Evolutionary conservation across 1,284 basidiomycete genomes (phyloP).

Genomic region (Leucoagaricus sp.): DNA sequence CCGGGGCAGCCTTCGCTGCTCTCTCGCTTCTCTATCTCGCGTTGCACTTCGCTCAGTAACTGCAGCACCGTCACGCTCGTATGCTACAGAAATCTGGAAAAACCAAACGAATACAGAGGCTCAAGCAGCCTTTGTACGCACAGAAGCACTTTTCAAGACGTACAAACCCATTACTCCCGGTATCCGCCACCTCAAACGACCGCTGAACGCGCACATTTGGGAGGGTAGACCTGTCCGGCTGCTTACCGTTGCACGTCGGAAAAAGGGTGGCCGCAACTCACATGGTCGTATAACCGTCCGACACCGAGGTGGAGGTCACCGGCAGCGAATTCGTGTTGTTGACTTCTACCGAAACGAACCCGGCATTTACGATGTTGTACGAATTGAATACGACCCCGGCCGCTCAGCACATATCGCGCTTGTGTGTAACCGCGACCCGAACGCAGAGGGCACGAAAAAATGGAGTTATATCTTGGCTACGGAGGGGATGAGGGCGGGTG

Average conservation of each 20-base stretch:
- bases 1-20: constrained; percentile 29
- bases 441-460: constrained; percentile 47
- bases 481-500: constrained; percentile 87
- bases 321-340: constrained; percentile 81
- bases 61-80: constrained; percentile 27
- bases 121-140: constrained; percentile 38
- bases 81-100: constrained; percentile 40
- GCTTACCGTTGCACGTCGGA: constrained; percentile 83
- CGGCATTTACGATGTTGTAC: constrained; percentile 86
- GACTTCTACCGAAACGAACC: constrained; percentile 83
- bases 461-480: constrained; percentile 93
- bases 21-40: constrained; percentile 27
- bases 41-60: background rate
- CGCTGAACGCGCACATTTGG: constrained; percentile 82
- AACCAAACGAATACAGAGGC: constrained; percentile 31
- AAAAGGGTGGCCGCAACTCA: constrained; percentile 85
- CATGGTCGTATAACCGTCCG: constrained; percentile 89
- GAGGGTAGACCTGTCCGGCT: constrained; percentile 81
- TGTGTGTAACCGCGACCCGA: constrained; percentile 60
- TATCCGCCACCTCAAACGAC: constrained; percentile 85
- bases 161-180: constrained; percentile 89
- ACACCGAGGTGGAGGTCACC: constrained; percentile 90
- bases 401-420: constrained; percentile 94
- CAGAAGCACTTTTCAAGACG: constrained; percentile 75
- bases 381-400: constrained; percentile 97